Evolutionary conservation across 1,284 basidiomycete species (phyloP).

Genomic region (Neotropicomus parvogracilis): DNA sequence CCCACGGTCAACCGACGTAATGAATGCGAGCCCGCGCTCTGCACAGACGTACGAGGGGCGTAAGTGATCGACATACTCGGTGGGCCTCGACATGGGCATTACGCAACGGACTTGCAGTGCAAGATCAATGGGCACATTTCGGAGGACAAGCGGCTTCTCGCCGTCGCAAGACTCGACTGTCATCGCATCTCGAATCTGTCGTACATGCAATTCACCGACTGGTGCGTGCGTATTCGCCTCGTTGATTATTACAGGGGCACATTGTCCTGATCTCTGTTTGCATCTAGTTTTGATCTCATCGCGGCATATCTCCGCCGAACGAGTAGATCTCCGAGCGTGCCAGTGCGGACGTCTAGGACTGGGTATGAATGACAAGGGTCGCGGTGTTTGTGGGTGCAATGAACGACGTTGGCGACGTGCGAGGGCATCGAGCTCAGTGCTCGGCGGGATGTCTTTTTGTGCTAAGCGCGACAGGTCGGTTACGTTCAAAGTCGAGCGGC

Average conservation of each 20-base stretch:
- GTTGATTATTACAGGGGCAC: slow-evolving; percentile 1
- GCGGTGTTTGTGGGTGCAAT: not conserved
- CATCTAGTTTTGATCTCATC: slow-evolving; percentile 3
- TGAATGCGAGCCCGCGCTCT: slow-evolving; percentile 1
- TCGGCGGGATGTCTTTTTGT: not conserved
- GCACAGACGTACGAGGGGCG: not conserved
- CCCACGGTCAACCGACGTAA: not conserved
- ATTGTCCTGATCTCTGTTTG: not conserved
- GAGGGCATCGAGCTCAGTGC: not conserved
- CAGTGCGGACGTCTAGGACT: not conserved
- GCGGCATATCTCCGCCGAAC: slow-evolving; percentile 22
- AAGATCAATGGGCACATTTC: not conserved
- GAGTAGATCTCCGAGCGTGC: slow-evolving; percentile 14
- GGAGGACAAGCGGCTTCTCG: not conserved
- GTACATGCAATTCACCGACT: slow-evolving; percentile 2
- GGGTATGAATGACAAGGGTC: not conserved
- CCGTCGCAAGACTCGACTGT: not conserved
- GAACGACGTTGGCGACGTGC: not conserved
- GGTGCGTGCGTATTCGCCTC: slow-evolving; percentile 5
- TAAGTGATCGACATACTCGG: slow-evolving; percentile 4
- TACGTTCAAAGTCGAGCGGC: not conserved
- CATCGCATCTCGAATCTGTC: not conserved
- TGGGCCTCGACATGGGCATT: not conserved
- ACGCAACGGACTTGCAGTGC: not conserved
- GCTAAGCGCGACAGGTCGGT: not conserved